These are phyloP conservation scores for Friedmanniomyces simplex DNA, from an alignment of 495 filamentous ascomycete species.

Conservation along the genomic window DNA sequence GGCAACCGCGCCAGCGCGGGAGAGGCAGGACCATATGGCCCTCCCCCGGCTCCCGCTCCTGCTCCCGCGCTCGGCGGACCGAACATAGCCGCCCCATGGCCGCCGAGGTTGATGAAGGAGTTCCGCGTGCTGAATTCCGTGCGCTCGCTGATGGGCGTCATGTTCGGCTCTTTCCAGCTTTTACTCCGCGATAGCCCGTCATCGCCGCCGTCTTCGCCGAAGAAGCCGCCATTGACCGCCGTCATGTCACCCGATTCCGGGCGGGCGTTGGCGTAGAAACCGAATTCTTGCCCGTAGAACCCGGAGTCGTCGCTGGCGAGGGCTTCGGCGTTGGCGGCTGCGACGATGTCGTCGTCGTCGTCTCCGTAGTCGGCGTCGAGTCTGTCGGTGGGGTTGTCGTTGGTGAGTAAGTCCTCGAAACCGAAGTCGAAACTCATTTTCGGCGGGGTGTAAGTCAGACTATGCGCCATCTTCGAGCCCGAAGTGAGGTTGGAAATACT, in stretches of 20 bases:
- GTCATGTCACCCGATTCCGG: slow-evolving; percentile 32
- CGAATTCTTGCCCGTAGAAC: slow-evolving; percentile 93
- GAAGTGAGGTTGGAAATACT: not conserved
- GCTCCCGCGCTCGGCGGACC: slow-evolving; percentile 38
- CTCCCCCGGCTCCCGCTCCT: too few species aligned
- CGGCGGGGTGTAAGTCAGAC: slow-evolving; percentile 6
- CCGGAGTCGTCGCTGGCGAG: slow-evolving; percentile 85
- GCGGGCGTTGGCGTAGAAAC: slow-evolving; percentile 66
- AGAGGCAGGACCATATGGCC: slow-evolving; percentile 28
- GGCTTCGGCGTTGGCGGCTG: slow-evolving; percentile 87
- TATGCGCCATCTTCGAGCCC: slow-evolving; percentile 6
- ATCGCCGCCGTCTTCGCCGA: slow-evolving; percentile 57
- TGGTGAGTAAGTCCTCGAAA: slow-evolving; percentile 17
- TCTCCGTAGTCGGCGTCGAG: slow-evolving; percentile 42
- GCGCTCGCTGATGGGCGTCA: slow-evolving; percentile 93
- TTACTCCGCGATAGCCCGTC: slow-evolving; percentile 49
- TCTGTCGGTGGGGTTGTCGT: slow-evolving; percentile 46
- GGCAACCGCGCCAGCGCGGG: slow-evolving; percentile 48
- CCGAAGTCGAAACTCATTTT: slow-evolving; percentile 27
- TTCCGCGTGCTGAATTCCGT: slow-evolving; percentile 95
- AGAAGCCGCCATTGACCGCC: slow-evolving; percentile 68
- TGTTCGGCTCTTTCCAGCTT: slow-evolving; percentile 72
- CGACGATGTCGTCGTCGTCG: slow-evolving; percentile 71
- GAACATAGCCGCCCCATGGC: slow-evolving; percentile 12
- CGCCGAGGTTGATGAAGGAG: slow-evolving; percentile 66